Evolutionary conservation across 1,284 basidiomycete genomes (phyloP), one percentile per base, ranked within the genome.

Genomic region (Leccinum angustisporum): DNA sequence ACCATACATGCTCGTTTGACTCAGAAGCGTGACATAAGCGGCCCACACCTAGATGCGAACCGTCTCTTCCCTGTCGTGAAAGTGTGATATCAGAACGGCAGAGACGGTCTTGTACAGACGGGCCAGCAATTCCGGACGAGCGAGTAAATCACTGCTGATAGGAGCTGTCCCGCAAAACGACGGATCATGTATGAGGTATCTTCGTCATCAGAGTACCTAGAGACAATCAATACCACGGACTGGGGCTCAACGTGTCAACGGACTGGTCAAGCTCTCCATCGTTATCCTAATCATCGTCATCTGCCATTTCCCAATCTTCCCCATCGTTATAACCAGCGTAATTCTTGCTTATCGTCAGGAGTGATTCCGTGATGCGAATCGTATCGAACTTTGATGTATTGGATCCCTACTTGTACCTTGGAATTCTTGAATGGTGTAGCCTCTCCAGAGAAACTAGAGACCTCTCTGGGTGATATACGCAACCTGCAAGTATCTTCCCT

Each of bases 31-130:
- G 27, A 86, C 85, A 70, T 97, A 97, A 0, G 97, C 92, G 0
- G 89, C 81, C 86, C 97, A 95, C 8, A 98, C 83, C 75, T 99
- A 97, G 18, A 97, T 79, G n/a, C 93, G 86, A n/a, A 99, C 97
- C 13, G 92, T 97, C 70, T 95, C 93, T 77, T 99, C 97, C 43
- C 97, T 90, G 75, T 99, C 97, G 40, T 86, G 88, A 71, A 99
- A 97, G 33, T 96, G 87, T 9, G 91, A 87, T 59, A 97, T 93
- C 51, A 99, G 83, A 5, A 93, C 83, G 0, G 94, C 94, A 0
- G 94, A 92, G 5, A 98, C 88, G 5, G 86, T 85, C 71, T 87
- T 88, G 79, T 94, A 97, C 57, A 97, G 83, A 1, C 88, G 81
- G 3, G 81, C 77, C 4, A 98, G 82, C 2, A 96, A 80, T 71